phyloP scores from a whole-genome alignment of 73 alveolate genomes.

The Chromera velia region DNA sequence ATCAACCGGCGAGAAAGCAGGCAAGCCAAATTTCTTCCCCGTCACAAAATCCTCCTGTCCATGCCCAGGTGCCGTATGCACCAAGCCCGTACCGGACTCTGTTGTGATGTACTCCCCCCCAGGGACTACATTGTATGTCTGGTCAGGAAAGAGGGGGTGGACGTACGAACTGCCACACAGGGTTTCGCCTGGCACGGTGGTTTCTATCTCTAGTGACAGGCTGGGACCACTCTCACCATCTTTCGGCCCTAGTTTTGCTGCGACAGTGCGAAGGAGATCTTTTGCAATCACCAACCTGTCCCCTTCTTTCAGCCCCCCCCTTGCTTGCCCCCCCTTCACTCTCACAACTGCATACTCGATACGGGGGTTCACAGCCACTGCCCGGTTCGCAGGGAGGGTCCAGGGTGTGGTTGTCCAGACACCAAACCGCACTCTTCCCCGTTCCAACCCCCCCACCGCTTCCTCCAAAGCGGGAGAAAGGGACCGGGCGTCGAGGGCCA shows the following conservation, averaged over 20 bases:
- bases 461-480: no score
- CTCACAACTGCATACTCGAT: constrained; percentile 21
- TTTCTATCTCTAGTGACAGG: neutral
- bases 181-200: neutral
- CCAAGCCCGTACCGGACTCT: constrained; percentile 42
- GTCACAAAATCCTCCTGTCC: constrained; percentile 8
- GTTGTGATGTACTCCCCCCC: constrained; percentile 47
- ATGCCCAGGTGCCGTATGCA: constrained; percentile 47
- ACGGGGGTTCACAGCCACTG: constrained; percentile 57
- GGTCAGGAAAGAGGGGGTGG: no score
- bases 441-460: neutral
- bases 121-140: neutral
- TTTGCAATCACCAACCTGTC: no score
- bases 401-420: constrained; percentile 75
- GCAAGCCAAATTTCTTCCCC: constrained; percentile 28
- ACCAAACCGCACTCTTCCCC: constrained; percentile 30
- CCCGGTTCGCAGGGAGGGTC: constrained; percentile 64
- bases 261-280: no score
- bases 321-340: no score
- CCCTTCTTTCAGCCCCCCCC: no score
- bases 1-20: constrained; percentile 17
- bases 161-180: neutral
- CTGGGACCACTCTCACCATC: no score
- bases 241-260: no score
- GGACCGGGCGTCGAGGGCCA: constrained; percentile 26